Base-by-base conservation (phyloP, 495 filamentous ascomycete species). In the Lasiosphaeriaceae sp. region DNA sequence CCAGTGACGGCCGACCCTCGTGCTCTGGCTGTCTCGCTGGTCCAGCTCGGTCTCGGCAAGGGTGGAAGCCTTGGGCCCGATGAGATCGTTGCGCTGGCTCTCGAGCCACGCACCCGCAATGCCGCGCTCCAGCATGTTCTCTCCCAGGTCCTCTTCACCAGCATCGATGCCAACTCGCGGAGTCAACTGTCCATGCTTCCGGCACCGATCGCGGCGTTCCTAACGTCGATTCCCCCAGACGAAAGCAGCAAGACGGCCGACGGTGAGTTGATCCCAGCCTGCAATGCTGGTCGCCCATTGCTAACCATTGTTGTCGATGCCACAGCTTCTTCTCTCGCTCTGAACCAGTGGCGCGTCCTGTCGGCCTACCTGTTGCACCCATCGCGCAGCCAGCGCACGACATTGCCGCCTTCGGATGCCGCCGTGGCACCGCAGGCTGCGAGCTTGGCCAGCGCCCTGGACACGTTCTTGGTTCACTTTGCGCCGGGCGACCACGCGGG, bases 291-390 rank as follows among this genome's bases (percentile, higher is more conserved):
- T 31, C 26, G 26, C n/a, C n/a, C n/a, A n/a, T n/a, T n/a, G 26
- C 3, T 3, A 31, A 9, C 26, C 9, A 31, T 4, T 31, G 26
- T 17, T 43, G 14, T 44, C 20, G 2, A n/a, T n/a, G n/a, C n/a
- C 3, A 11, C 22, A 74, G 71, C 57, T 11, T 49, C 62, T n/a
- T 43, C 69, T 16, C 37, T 57, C 9, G 72, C 72, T 11, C 56
- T 72, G 21, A 61, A 62, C 52, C 56, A 61, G 35, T 73, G 72
- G 72, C 64, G 72, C 35, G 61, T 57, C n/a, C 55, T 74, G 6
- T 70, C 72, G 9, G 66, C 70, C 8, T 74, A 68, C 51, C 49
- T 74, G 11, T 67, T 74, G 35, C 67, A 72, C 48, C 57, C 67
- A 11, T 49, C 47, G 3, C 68, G 69, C 39, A 67, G 67, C 52